Conservation (phyloP, 176 grass and related monocot genomes). For the Ampelocalamus luodianensis region DNA sequence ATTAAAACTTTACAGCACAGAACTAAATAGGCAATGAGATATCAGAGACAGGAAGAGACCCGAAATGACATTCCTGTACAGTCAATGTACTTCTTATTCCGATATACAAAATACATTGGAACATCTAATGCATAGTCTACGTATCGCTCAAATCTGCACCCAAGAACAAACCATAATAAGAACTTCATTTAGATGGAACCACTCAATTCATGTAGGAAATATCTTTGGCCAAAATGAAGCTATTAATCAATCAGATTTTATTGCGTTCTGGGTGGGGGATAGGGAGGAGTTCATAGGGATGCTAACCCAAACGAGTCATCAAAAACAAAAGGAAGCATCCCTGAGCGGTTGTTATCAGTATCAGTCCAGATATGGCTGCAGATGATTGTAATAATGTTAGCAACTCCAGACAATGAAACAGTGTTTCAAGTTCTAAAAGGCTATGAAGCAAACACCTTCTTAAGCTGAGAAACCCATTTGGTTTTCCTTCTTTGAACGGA, state of each 20-base stretch:
- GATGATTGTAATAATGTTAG: conserved; percentile 32
- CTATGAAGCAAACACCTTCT: conserved; percentile 66
- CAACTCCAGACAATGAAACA: conserved; percentile 2
- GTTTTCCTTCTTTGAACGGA: conserved; percentile 98
- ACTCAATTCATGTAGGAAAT: conserved; percentile 26
- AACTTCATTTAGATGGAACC: conserved; percentile 32
- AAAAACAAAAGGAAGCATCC: conserved; percentile 99
- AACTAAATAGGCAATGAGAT: conserved; percentile 6
- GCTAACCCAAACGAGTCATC: conserved; percentile 82
- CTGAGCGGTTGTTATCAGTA: conserved; percentile 95
- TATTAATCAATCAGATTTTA: conserved; percentile 20
- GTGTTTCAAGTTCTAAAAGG: not conserved
- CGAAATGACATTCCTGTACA: conserved; percentile 95
- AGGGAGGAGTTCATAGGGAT: conserved; percentile 6
- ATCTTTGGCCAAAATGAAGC: conserved; percentile 11
- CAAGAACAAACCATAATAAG: conserved; percentile 39
- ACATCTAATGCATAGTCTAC: conserved; percentile 96
- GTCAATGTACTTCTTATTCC: conserved; percentile 92
- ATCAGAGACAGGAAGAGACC: conserved; percentile 62
- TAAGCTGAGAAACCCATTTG: conserved; percentile 98
- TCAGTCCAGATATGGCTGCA: conserved; percentile 98
- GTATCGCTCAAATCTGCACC: conserved; percentile 86
- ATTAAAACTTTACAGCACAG: conserved; percentile 20
- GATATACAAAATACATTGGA: conserved; percentile 98
- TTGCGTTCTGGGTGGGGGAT: not conserved